phyloP scores from a whole-genome alignment of 2,329 filamentous ascomycete species.

The Colletotrichum liaoningense region DNA sequence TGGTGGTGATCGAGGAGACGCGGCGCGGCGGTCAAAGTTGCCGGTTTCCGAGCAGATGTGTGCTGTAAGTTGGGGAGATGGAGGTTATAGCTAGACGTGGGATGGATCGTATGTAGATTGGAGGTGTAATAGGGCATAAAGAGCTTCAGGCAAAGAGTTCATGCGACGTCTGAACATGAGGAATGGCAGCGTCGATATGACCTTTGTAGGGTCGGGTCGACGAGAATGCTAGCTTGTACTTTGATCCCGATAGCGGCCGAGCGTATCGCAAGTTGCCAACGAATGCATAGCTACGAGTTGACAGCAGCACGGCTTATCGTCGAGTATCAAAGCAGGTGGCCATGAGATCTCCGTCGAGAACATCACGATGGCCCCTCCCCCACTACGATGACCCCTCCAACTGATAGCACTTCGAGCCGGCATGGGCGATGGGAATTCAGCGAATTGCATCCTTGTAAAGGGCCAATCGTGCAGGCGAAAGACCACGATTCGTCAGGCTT shows the following conservation, averaged over 20 bases:
- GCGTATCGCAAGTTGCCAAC: neutral
- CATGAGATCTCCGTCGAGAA: neutral
- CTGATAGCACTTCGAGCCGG: neutral
- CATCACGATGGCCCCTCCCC: neutral
- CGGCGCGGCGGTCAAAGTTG: neutral
- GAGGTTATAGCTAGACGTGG: neutral
- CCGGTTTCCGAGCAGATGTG: neutral
- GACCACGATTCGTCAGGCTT: neutral
- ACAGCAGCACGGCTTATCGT: neutral
- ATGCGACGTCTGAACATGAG: neutral
- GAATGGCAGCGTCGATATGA: neutral
- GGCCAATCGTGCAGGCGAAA: neutral
- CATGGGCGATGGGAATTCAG: neutral
- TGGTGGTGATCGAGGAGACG: neutral
- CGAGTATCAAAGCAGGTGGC: neutral
- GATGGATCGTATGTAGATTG: neutral
- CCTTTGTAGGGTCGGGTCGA: neutral
- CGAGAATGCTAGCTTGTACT: neutral
- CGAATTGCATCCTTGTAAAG: neutral
- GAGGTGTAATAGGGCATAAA: neutral
- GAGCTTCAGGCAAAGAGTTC: neutral
- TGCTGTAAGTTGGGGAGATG: neutral
- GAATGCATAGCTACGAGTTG: neutral
- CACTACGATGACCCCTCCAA: neutral
- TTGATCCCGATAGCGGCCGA: neutral